Evolutionary conservation across 441 rosid genomes (phyloP), one percentile per base, ranked within the genome.

Genomic region (Arabidopsis lyrata): DNA sequence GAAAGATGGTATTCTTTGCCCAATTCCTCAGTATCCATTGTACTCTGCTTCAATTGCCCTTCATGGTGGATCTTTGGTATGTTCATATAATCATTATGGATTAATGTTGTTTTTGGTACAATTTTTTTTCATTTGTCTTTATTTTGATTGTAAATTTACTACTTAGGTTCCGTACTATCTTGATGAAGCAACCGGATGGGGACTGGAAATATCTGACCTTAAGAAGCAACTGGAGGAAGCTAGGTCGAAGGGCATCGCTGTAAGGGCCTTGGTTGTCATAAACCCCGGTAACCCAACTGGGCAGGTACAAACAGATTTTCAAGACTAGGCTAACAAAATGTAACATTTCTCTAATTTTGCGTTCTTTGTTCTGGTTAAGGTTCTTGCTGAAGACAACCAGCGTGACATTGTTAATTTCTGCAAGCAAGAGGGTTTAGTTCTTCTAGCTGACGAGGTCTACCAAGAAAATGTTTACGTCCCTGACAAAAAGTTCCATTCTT

Each of bases 211-310:
- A 56, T 83, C 97, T 24, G 90, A 89, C 66, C 86, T 90, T 47
- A 85, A 87, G 89, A 87, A 86, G 83, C 95, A 92, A 63, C 79
- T 92, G 50, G 88, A 81, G 71, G 86, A 73, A 77, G 93, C 92
- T 15, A 85, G 54, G 75, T 83, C 90, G 8, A 86, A 89, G 74
- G 97, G 97, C 53, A 74, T 89, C 20, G 48, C 83, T 10, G 91
- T 92, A 41, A 86, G 93, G 83, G 97, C 97, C 35, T 72, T 94
- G 82, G 95, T 86, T 63, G 95, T 87, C 47, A 94, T 89, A 58
- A 94, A 94, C 84, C 97, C 97, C 5, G 98, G 97, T 65, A 94
- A 94, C 63, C 97, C 96, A 56, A 91, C 97, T 0, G 96, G 96
- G 41, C 96, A 94, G 91, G 97, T 91, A 77, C 31, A 20, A 61